Evolutionary conservation across 179 eudicot genomes (phyloP).

Genomic region (Corrigiola litoralis): DNA sequence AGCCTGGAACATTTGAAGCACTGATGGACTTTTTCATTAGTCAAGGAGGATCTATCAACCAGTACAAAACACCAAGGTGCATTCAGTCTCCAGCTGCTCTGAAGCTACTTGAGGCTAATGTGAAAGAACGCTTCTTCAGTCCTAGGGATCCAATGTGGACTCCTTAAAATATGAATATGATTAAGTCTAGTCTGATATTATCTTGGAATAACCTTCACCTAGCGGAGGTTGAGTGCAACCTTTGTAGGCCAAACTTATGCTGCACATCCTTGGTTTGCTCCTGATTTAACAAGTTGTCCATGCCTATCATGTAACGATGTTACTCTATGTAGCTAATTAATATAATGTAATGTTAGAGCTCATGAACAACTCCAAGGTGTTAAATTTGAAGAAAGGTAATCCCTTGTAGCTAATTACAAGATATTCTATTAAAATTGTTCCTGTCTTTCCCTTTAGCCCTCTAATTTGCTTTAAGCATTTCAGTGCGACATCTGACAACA

Average conservation of each 20-base stretch:
- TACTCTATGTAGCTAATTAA: neutral
- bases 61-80: slow-evolving; percentile 83
- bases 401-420: too few species aligned
- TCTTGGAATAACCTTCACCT: slow-evolving; percentile 1
- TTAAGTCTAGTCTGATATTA: neutral
- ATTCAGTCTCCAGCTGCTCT: slow-evolving; percentile 43
- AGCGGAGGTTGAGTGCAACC: slow-evolving; percentile 1
- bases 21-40: slow-evolving; percentile 64
- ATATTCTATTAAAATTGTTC: neutral
- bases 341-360: slow-evolving; percentile 7
- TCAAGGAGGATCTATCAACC: slow-evolving; percentile 72
- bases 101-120: slow-evolving; percentile 50
- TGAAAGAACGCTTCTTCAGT: slow-evolving; percentile 51
- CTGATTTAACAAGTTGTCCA: neutral
- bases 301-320: neutral
- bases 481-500: too few species aligned
- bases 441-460: neutral
- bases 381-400: too few species aligned
- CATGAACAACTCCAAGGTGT: neutral
- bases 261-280: neutral
- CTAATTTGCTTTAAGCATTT: neutral
- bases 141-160: slow-evolving; percentile 63
- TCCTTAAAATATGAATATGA: slow-evolving; percentile 16
- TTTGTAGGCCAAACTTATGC: neutral
- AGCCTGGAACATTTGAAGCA: slow-evolving; percentile 55